Evolutionary conservation across 306 rosid genomes (phyloP).

Genomic region (Astragalus glycyphyllos): DNA sequence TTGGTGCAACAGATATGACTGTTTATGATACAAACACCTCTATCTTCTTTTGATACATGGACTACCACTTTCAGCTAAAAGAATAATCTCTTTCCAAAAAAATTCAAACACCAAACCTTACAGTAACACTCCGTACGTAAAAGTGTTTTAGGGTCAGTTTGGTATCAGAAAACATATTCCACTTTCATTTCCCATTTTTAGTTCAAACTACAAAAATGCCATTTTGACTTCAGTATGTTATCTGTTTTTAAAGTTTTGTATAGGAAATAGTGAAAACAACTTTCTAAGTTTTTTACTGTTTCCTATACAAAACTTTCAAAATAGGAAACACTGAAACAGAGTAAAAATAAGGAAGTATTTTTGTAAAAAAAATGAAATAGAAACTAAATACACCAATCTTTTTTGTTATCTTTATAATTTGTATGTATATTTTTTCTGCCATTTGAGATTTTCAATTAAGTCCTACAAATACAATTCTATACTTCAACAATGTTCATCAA

Average conservation of each 20-base stretch:
- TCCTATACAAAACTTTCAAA: neutral
- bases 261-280: too few relatives aligned
- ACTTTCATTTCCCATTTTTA: neutral
- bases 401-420: too few relatives aligned
- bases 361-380: too few relatives aligned
- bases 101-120: slow-evolving; percentile 17
- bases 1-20: neutral
- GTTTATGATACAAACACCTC: slow-evolving; percentile 4
- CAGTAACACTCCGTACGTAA: neutral
- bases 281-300: too few relatives aligned
- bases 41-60: slow-evolving; percentile 23
- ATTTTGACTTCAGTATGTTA: neutral
- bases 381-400: too few relatives aligned
- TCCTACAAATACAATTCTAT: too few relatives aligned
- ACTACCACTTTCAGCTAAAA: slow-evolving; percentile 6
- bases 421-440: too few relatives aligned
- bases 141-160: neutral
- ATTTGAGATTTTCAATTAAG: too few relatives aligned
- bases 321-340: too few relatives aligned
- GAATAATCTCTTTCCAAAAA: neutral
- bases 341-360: too few relatives aligned
- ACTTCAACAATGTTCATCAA: too few relatives aligned
- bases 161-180: neutral
- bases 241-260: neutral
- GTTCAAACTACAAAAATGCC: neutral